phyloP scores from a whole-genome alignment of 495 filamentous ascomycete genomes.

The Terfezia claveryi region DNA sequence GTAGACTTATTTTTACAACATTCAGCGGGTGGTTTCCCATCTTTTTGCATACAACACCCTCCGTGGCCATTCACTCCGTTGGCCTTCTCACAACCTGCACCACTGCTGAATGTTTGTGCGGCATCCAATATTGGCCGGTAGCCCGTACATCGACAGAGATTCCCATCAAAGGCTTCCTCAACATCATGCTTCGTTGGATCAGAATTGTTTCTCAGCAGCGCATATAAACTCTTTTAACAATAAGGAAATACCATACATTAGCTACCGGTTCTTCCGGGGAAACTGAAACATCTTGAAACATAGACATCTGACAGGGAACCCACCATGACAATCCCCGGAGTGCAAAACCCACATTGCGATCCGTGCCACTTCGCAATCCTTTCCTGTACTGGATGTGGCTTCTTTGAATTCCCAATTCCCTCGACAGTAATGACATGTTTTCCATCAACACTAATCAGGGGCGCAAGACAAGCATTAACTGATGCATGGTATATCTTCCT shows the following conservation, averaged over 20 bases:
- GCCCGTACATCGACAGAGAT: slow-evolving; percentile 86
- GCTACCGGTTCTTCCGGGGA: background rate
- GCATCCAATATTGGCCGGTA: slow-evolving; percentile 90
- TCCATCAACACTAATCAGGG: slow-evolving; percentile 76
- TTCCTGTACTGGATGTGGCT: slow-evolving; percentile 80
- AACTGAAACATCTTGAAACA: slow-evolving; percentile 6
- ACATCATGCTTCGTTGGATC: slow-evolving; percentile 49
- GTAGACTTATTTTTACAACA: slow-evolving; percentile 31
- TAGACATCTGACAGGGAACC: slow-evolving; percentile 2
- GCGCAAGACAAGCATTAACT: slow-evolving; percentile 86
- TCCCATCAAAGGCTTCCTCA: slow-evolving; percentile 85
- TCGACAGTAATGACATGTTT: slow-evolving; percentile 98
- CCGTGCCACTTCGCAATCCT: slow-evolving; percentile 57
- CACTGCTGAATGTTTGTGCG: slow-evolving; percentile 46
- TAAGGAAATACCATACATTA: background rate
- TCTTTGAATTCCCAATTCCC: slow-evolving; percentile 78
- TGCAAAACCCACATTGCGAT: slow-evolving; percentile 66
- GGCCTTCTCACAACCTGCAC: slow-evolving; percentile 32
- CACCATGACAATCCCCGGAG: slow-evolving; percentile 91
- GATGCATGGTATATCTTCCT: slow-evolving; percentile 76
- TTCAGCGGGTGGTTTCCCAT: slow-evolving; percentile 26
- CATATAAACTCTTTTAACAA: slow-evolving; percentile 42
- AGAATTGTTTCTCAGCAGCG: slow-evolving; percentile 52
- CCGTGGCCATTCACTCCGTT: slow-evolving; percentile 26
- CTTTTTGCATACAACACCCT: slow-evolving; percentile 46